Conservation (phyloP, 805 yeast species). For the Candida insectalens region DNA sequence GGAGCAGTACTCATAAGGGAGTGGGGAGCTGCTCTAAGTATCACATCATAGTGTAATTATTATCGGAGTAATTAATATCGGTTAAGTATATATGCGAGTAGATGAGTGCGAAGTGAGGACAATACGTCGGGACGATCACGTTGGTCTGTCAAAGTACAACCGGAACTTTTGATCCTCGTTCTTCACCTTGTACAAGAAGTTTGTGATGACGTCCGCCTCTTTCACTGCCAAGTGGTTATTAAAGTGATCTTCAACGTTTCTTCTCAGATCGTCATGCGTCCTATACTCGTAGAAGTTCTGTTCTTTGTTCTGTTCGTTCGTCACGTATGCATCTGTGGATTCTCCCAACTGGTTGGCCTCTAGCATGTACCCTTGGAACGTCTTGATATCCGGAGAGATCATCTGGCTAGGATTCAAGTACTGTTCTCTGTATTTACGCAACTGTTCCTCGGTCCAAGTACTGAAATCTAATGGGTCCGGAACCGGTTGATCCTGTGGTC, state of each 20-base stretch:
- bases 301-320: constrained; percentile 19
- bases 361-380: constrained; percentile 61
- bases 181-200: constrained; percentile 76
- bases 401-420: constrained; percentile 26
- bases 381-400: constrained; percentile 49
- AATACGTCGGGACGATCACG: too few species aligned
- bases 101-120: too few species aligned
- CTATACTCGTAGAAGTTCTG: constrained; percentile 23
- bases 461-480: constrained; percentile 63
- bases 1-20: neutral
- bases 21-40: too few species aligned
- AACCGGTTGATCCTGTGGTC: constrained; percentile 47
- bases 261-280: constrained; percentile 18
- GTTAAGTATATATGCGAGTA: too few species aligned
- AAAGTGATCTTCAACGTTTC: constrained; percentile 46
- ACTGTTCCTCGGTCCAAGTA: constrained; percentile 46
- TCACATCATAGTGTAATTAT: too few species aligned
- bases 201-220: constrained; percentile 82
- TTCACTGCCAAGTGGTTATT: constrained; percentile 39
- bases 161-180: constrained; percentile 41
- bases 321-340: constrained; percentile 37
- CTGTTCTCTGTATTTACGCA: constrained; percentile 59
- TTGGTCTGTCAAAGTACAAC: constrained; percentile 31
- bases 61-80: too few species aligned
- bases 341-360: constrained; percentile 61